A percentile compares a stretch with the other conserved stretches of the same genome.
Evolutionary conservation across 192 early-diverging fungal species (phyloP).

Genomic region (Coemansia sp.): DNA sequence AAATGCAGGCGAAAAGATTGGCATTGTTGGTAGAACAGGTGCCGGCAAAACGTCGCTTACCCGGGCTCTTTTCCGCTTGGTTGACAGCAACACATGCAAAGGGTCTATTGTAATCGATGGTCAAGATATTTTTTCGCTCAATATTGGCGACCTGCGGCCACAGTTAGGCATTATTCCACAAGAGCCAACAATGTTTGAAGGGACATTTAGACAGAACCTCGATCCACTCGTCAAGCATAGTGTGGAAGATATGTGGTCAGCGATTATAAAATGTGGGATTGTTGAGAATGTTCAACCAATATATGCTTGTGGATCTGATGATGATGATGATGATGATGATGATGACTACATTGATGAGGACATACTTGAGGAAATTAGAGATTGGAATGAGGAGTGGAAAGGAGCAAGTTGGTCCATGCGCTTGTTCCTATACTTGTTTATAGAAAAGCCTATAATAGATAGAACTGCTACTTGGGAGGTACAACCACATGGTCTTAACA

Average conservation of each 20-base stretch:
- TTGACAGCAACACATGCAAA: too few relatives aligned
- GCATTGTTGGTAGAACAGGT: constrained; percentile 57
- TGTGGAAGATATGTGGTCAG: constrained; percentile 64
- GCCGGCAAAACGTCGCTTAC: constrained; percentile 61
- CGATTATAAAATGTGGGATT: constrained; percentile 32
- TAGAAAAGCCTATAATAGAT: neutral
- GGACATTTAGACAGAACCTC: too few relatives aligned
- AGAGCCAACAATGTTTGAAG: too few relatives aligned
- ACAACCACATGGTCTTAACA: neutral
- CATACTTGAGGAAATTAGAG: neutral
- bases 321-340: too few relatives aligned
- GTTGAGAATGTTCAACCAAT: neutral
- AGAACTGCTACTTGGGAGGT: neutral
- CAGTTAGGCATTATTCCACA: too few relatives aligned
- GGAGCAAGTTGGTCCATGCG: neutral
- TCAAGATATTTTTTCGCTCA: too few relatives aligned
- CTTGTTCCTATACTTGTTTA: neutral
- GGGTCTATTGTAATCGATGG: too few relatives aligned
- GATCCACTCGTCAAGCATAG: too few relatives aligned
- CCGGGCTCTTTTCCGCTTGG: constrained; percentile 56
- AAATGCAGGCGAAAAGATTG: constrained; percentile 58
- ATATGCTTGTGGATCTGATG: too few relatives aligned
- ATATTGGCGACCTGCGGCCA: too few relatives aligned
- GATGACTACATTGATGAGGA: neutral
- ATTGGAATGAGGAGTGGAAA: too few relatives aligned